These are phyloP conservation scores for Phytophthora vignae DNA, from an alignment of 352 stramenopile genomes.

Conservation along the genomic window DNA sequence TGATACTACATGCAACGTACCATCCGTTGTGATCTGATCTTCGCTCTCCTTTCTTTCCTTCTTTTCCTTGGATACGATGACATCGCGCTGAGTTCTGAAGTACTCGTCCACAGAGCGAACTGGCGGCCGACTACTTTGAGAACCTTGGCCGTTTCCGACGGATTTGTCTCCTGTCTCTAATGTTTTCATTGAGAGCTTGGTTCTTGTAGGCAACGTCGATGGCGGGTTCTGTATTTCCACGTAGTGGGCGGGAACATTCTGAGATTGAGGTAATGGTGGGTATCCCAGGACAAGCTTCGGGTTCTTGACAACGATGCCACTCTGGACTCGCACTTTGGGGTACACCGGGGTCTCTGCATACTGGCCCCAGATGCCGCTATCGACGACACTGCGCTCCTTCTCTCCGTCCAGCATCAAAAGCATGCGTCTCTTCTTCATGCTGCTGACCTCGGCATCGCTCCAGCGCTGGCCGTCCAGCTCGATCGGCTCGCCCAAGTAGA, in stretches of 20 bases:
- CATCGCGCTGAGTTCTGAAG: constrained; percentile 55
- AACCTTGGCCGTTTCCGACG: constrained; percentile 7
- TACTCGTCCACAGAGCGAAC: constrained; percentile 67
- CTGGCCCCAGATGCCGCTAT: constrained; percentile 34
- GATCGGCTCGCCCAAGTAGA: constrained; percentile 74
- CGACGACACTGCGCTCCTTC: background rate
- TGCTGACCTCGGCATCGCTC: constrained; percentile 67
- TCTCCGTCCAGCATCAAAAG: constrained; percentile 34
- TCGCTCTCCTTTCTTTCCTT: constrained; percentile 20
- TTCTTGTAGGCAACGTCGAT: constrained; percentile 42
- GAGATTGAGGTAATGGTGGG: constrained; percentile 35
- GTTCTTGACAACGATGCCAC: constrained; percentile 30
- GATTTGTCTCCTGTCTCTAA: background rate
- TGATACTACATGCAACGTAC: constrained; percentile 22
- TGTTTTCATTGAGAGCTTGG: constrained; percentile 6
- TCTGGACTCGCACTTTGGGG: constrained; percentile 31
- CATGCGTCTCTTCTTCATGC: constrained; percentile 74
- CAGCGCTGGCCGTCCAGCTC: constrained; percentile 73
- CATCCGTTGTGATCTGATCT: constrained; percentile 24
- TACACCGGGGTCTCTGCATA: constrained; percentile 27
- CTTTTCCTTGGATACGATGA: constrained; percentile 37
- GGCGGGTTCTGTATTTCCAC: constrained; percentile 57
- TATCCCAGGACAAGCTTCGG: constrained; percentile 57
- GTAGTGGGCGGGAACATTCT: constrained; percentile 40
- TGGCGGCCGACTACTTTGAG: constrained; percentile 1